Evolutionary conservation across 2,329 filamentous ascomycete species (phyloP).

Genomic region (Penicillium concentricum): DNA sequence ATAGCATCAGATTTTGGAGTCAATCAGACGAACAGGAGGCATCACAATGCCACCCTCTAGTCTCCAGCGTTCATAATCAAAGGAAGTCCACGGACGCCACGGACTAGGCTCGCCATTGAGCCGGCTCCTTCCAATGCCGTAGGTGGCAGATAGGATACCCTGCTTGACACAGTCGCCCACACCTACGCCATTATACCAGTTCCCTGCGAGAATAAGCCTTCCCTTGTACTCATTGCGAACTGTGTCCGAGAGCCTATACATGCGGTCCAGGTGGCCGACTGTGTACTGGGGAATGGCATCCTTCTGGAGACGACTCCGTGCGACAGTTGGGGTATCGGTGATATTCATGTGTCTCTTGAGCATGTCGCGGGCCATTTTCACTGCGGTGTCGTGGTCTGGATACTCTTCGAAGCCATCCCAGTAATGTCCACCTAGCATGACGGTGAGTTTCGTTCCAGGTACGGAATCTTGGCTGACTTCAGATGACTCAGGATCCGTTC

Average conservation of each 20-base stretch:
- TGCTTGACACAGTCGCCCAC: constrained; percentile 57
- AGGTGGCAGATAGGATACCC: constrained; percentile 54
- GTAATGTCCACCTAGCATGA: constrained; percentile 93
- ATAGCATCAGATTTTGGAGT: constrained; percentile 8
- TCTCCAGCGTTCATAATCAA: constrained; percentile 24
- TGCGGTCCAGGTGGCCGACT: constrained; percentile 69
- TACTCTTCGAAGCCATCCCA: constrained; percentile 66
- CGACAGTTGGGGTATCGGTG: constrained; percentile 59
- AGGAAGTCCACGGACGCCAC: constrained; percentile 22
- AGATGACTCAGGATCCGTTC: not conserved
- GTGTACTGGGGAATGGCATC: constrained; percentile 90
- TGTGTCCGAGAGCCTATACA: constrained; percentile 58
- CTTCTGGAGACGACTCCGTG: constrained; percentile 59
- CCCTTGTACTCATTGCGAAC: constrained; percentile 59
- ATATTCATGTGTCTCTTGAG: constrained; percentile 75
- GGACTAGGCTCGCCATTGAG: constrained; percentile 8
- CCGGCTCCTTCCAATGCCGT: constrained; percentile 39
- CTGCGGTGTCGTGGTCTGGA: constrained; percentile 65
- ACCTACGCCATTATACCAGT: constrained; percentile 52
- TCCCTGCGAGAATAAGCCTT: constrained; percentile 62
- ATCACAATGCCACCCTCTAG: constrained; percentile 33
- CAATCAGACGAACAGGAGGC: constrained; percentile 23
- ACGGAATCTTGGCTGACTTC: constrained; percentile 46
- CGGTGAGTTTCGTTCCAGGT: constrained; percentile 78
- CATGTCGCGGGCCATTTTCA: constrained; percentile 67